phyloP scores from a whole-genome alignment of 371 early-diverging fungal species.

The Conidiobolus incongruus region DNA sequence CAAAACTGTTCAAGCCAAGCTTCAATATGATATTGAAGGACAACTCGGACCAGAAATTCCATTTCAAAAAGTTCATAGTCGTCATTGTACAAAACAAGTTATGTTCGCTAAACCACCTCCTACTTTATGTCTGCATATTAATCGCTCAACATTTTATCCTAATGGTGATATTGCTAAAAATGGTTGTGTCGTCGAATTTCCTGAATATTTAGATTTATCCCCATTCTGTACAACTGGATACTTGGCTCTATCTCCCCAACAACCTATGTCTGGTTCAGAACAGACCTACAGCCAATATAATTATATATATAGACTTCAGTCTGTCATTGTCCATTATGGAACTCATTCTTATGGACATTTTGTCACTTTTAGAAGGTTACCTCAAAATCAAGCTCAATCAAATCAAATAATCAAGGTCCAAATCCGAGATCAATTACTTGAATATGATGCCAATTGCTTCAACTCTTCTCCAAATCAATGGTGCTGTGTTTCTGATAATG shows the following conservation, averaged over 20 bases:
- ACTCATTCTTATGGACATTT: constrained; percentile 82
- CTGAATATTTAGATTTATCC: constrained; percentile 40
- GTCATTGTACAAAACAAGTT: constrained; percentile 28
- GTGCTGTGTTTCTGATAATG: constrained; percentile 79
- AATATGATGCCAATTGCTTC: constrained; percentile 19
- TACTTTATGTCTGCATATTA: constrained; percentile 51
- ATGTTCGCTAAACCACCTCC: constrained; percentile 29
- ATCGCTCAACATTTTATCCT: constrained; percentile 40
- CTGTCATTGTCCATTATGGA: constrained; percentile 78
- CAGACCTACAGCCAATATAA: constrained; percentile 2
- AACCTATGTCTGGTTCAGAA: constrained; percentile 12
- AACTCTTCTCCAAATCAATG: constrained; percentile 24
- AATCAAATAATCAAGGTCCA: too few species aligned
- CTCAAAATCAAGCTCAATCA: too few species aligned
- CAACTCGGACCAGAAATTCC: constrained; percentile 9
- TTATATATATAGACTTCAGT: constrained; percentile 38
- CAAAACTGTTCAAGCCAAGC: constrained; percentile 1
- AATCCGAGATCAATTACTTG: too few species aligned
- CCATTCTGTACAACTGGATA: constrained; percentile 35
- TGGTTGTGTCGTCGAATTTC: constrained; percentile 39
- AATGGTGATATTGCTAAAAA: constrained; percentile 52
- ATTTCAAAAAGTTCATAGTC: constrained; percentile 13
- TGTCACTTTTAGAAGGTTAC: constrained; percentile 64
- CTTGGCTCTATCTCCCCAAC: constrained; percentile 17
- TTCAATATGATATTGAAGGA: constrained; percentile 10